Evolutionary conservation across 139 green algal species (phyloP), one percentile per base, ranked within the genome.

Genomic region (Picochlorum sp.): DNA sequence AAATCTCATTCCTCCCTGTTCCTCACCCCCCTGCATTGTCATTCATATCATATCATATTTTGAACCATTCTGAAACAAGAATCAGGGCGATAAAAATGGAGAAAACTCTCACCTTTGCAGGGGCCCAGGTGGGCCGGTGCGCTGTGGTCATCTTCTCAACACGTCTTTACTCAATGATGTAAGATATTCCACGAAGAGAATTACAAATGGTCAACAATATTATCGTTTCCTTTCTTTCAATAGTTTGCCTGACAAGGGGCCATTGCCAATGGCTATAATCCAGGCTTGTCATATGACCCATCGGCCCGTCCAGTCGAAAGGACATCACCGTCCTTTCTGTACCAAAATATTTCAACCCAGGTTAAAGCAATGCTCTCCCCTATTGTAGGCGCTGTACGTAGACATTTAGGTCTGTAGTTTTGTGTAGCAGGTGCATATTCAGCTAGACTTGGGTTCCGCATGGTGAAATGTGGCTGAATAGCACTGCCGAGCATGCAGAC

Each of bases 91-190:
- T 16, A 21, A 18, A 28, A 54, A 50, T 52, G 18, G 20, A 67
- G 51, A 20, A 14, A 38, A 20, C 9, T 30, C 74, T 56, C 38
- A 68, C 79, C 75, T 85, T 83, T 18, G 88, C 88, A 2, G 88
- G 84, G 1, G 83, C 84, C 86, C 87, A 95, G 57, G 88, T 95
- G 4, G 88, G 88, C 2, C 88, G 68, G 62, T 95, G 88, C 7
- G 87, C 87, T 28, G 88, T 91, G 5, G 86, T 90, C 84, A 90
- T 78, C 10, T 15, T 47, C 18, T 44, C 13, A 9, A 59, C 13
- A 59, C 18, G 23, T 38, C 51, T 7, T 8, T 18, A 13, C 34
- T 59, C 23, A 30, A 34, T 34, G 23, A 3, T 15, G 18, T 23
- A 59, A 34, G 23, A 59, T 23, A 34, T 20, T 41, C 7, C 7